Conservation (phyloP, 1,139 yeast genomes). For the Entelexis sorbosivorans region DNA sequence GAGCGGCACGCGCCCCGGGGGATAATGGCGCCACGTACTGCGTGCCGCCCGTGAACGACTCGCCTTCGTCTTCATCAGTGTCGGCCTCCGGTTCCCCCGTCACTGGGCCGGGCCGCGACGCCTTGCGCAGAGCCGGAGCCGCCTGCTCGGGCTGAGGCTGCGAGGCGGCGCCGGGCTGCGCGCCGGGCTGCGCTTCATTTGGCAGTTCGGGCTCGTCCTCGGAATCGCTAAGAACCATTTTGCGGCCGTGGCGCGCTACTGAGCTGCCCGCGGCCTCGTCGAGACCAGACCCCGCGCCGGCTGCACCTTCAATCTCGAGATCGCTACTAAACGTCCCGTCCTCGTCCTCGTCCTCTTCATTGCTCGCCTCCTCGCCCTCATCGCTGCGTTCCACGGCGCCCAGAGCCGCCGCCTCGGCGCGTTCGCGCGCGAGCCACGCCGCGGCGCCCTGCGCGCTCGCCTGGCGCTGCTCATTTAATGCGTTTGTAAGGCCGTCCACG, state of each 20-base stretch:
- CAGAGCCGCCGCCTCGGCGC: slow-evolving; percentile 5
- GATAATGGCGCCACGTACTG: slow-evolving; percentile 7
- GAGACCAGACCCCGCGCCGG: too few relatives aligned
- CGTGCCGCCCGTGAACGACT: background rate
- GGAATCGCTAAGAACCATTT: background rate
- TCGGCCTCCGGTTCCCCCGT: background rate
- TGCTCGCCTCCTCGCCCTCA: slow-evolving; percentile 26
- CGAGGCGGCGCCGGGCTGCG: too few relatives aligned
- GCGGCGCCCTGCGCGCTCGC: slow-evolving; percentile 20
- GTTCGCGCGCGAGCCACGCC: slow-evolving; percentile 8
- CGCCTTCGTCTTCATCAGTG: slow-evolving; percentile 2
- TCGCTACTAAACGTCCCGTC: slow-evolving; percentile 28
- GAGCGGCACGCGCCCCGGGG: background rate
- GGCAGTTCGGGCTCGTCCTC: slow-evolving; percentile 4
- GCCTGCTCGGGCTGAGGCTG: background rate
- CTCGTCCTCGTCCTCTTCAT: slow-evolving; percentile 26
- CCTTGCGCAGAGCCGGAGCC: background rate
- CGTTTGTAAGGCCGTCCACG: slow-evolving; percentile 7
- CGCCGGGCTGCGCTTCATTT: too few relatives aligned
- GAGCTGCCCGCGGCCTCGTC: background rate
- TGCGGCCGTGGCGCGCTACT: background rate
- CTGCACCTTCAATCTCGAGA: slow-evolving; percentile 11
- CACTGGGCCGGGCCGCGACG: background rate
- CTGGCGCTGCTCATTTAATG: slow-evolving; percentile 18
- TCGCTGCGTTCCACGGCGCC: slow-evolving; percentile 9